Evolutionary conservation across 768 basidiomycete species (phyloP).

Genomic region (Mycena maculata): DNA sequence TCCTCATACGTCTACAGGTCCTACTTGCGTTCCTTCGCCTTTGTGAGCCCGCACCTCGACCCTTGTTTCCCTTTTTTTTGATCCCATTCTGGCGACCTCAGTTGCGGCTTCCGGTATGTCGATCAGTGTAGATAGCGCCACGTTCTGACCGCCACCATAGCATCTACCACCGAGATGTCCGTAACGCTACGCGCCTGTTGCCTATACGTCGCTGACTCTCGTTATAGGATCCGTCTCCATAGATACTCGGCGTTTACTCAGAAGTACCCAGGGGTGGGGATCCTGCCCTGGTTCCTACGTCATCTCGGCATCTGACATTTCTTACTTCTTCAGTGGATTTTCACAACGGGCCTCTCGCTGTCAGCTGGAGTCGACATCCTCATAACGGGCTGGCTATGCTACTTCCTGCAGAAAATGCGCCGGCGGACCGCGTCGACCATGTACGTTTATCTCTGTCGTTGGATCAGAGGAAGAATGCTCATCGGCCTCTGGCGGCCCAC

Average conservation of each 20-base stretch:
- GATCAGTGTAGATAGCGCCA: neutral
- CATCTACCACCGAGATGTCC: slow-evolving; percentile 25
- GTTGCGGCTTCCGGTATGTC: slow-evolving; percentile 26
- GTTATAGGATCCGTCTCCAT: slow-evolving; percentile 5
- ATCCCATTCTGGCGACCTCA: neutral
- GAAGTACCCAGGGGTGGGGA: slow-evolving; percentile 19
- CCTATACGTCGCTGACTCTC: neutral
- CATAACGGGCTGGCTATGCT: slow-evolving; percentile 46
- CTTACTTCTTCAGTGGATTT: slow-evolving; percentile 47
- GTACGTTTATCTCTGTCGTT: slow-evolving; percentile 19
- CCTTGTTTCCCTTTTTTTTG: neutral
- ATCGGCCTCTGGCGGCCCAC: too few relatives aligned
- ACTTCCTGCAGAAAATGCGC: slow-evolving; percentile 44
- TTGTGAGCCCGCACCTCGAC: neutral
- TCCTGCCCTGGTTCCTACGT: neutral
- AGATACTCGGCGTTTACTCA: slow-evolving; percentile 14
- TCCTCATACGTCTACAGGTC: neutral
- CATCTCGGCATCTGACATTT: neutral
- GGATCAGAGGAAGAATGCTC: too few relatives aligned
- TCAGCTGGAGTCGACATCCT: slow-evolving; percentile 50
- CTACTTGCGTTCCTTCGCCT: slow-evolving; percentile 27
- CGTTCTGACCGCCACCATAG: neutral
- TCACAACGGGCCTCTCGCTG: slow-evolving; percentile 53
- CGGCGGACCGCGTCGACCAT: slow-evolving; percentile 25
- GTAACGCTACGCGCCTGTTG: neutral